Percentiles rank a stretch among this genome's conserved stretches.
Evolutionary conservation across 768 basidiomycete genomes (phyloP).

Genomic region (Pleurotus tuoliensis): DNA sequence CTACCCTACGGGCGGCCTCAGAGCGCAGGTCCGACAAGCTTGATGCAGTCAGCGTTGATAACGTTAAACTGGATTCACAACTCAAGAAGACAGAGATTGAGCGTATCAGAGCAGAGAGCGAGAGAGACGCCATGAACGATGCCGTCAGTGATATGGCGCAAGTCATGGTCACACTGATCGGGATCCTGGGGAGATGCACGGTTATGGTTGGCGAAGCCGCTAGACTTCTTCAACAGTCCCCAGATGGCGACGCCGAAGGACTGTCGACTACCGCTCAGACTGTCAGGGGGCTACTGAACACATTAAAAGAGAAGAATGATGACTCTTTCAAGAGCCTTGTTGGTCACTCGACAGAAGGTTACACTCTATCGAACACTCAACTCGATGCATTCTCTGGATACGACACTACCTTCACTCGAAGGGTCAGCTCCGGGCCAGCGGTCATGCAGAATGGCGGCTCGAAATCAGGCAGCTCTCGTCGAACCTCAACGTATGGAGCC

Average conservation of each 20-base stretch:
- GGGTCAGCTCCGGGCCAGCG: conserved; percentile 48
- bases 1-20: conserved; percentile 77
- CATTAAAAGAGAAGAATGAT: conserved; percentile 64
- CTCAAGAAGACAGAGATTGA: conserved; percentile 71
- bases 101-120: conserved; percentile 57
- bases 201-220: conserved; percentile 63
- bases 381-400: conserved; percentile 53
- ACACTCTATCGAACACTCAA: conserved; percentile 34
- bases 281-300: conserved; percentile 48
- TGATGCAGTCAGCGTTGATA: conserved; percentile 67
- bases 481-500: conserved; percentile 35
- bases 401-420: conserved; percentile 41
- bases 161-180: conserved; percentile 66
- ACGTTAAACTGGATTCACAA: conserved; percentile 65
- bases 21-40: conserved; percentile 77
- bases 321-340: conserved; percentile 63
- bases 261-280: conserved; percentile 34
- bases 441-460: conserved; percentile 28
- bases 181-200: conserved; percentile 78
- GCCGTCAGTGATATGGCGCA: conserved; percentile 63
- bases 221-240: conserved; percentile 28
- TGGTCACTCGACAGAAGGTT: conserved; percentile 62
- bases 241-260: conserved; percentile 24
- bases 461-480: conserved; percentile 25
- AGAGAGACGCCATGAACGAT: conserved; percentile 58